These are phyloP conservation scores for Coemansia sp. DNA, from an alignment of 192 early-diverging fungal species.

Conservation along the genomic window DNA sequence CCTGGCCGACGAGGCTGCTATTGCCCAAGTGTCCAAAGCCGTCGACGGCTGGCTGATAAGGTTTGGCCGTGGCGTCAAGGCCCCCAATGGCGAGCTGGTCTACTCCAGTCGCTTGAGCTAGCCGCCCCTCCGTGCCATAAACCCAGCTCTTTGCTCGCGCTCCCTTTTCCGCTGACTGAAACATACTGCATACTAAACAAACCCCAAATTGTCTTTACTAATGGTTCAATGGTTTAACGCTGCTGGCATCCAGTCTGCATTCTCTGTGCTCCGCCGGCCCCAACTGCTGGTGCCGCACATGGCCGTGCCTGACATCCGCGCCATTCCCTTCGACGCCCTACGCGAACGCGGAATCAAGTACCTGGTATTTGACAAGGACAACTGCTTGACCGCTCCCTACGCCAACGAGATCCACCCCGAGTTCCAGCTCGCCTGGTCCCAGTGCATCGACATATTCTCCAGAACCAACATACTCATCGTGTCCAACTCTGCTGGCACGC, in stretches of 20 bases:
- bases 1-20: conserved; percentile 5
- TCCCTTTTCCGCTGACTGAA: background rate
- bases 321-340: conserved; percentile 63
- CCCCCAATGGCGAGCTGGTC: conserved; percentile 27
- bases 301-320: conserved; percentile 69
- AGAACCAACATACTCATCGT: conserved; percentile 69
- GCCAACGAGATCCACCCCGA: conserved; percentile 61
- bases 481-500: conserved; percentile 88
- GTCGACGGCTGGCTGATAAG: conserved; percentile 42
- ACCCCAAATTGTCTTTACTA: background rate
- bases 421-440: conserved; percentile 66
- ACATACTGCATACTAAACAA: background rate
- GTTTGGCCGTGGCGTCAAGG: conserved; percentile 31
- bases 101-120: conserved; percentile 39
- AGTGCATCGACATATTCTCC: conserved; percentile 63
- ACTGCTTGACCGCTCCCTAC: conserved; percentile 90
- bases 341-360: conserved; percentile 61
- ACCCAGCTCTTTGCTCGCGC: background rate
- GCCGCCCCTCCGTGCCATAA: conserved; percentile 2
- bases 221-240: conserved; percentile 84
- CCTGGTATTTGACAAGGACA: conserved; percentile 96
- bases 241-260: conserved; percentile 57
- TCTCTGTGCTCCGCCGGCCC: conserved; percentile 59
- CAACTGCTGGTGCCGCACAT: conserved; percentile 72
- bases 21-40: conserved; percentile 16